phyloP scores from a whole-genome alignment of 176 grass and related monocot species.

The Carex kokanica region DNA sequence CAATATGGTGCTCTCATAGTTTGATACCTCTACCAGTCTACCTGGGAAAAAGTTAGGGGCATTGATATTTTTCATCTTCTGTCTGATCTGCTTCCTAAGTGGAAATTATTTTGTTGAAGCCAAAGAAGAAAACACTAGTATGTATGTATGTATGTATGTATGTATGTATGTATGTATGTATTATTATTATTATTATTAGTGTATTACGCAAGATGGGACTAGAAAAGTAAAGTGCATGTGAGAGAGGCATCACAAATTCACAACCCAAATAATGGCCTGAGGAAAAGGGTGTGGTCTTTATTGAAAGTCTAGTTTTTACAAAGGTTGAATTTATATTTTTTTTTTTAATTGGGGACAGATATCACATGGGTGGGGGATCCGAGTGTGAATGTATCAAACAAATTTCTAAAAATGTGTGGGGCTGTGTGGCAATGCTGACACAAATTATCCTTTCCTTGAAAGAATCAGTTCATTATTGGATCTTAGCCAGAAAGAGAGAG shows the following conservation, averaged over 20 bases:
- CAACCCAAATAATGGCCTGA: neutral
- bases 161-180: too few relatives aligned
- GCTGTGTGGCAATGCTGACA: slow-evolving; percentile 2
- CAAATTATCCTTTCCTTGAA: slow-evolving; percentile 8
- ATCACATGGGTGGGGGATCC: slow-evolving; percentile 5
- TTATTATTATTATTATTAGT: too few relatives aligned
- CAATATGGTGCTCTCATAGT: neutral
- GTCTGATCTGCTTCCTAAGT: neutral
- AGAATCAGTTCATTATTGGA: slow-evolving; percentile 7
- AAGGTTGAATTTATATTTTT: slow-evolving; percentile 1
- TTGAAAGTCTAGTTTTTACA: neutral
- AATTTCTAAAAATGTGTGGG: slow-evolving; percentile 16
- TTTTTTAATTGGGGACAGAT: neutral
- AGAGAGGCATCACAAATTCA: slow-evolving; percentile 9
- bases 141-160: too few relatives aligned
- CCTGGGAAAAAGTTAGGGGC: neutral
- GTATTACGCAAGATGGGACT: neutral
- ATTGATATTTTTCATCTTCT: neutral
- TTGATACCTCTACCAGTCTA: slow-evolving; percentile 23
- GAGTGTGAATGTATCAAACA: neutral
- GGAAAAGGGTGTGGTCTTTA: slow-evolving; percentile 17
- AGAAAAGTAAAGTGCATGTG: slow-evolving; percentile 1
- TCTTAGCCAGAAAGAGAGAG: slow-evolving; percentile 18
- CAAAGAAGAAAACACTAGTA: slow-evolving; percentile 17
- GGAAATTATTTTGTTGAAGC: neutral